Evolutionary conservation across 106 monocot genomes (phyloP).

Genomic region (Acorus gramineus): DNA sequence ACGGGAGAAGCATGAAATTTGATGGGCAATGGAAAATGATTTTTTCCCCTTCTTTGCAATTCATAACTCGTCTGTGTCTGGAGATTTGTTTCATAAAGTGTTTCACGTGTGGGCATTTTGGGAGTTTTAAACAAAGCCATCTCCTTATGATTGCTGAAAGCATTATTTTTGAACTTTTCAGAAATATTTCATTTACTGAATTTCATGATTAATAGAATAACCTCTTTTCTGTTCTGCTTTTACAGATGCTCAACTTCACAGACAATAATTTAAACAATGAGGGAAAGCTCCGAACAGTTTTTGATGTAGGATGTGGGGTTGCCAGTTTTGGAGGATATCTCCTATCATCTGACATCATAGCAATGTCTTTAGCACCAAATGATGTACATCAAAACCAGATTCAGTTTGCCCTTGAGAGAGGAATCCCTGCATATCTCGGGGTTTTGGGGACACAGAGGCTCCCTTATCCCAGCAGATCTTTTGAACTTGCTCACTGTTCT

Average conservation of each 20-base stretch:
- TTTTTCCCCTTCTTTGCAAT: no score
- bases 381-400: constrained; percentile 97
- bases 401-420: constrained; percentile 88
- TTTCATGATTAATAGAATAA: neutral
- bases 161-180: neutral
- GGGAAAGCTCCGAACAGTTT: constrained; percentile 65
- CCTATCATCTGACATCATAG: constrained; percentile 65
- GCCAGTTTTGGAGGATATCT: constrained; percentile 94
- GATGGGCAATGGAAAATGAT: no score
- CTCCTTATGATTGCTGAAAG: no score
- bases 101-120: no score
- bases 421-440: constrained; percentile 87
- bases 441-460: constrained; percentile 85
- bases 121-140: no score
- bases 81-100: no score
- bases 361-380: constrained; percentile 91
- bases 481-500: constrained; percentile 91
- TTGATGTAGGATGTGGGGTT: constrained; percentile 91
- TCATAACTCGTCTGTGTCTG: no score
- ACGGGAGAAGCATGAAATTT: neutral
- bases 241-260: constrained; percentile 82
- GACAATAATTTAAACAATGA: constrained; percentile 62
- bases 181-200: no score
- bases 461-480: constrained; percentile 80
- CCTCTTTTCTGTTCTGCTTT: constrained; percentile 9